Evolutionary conservation across 768 basidiomycete species (phyloP).

Genomic region (Tylopilus felleus): DNA sequence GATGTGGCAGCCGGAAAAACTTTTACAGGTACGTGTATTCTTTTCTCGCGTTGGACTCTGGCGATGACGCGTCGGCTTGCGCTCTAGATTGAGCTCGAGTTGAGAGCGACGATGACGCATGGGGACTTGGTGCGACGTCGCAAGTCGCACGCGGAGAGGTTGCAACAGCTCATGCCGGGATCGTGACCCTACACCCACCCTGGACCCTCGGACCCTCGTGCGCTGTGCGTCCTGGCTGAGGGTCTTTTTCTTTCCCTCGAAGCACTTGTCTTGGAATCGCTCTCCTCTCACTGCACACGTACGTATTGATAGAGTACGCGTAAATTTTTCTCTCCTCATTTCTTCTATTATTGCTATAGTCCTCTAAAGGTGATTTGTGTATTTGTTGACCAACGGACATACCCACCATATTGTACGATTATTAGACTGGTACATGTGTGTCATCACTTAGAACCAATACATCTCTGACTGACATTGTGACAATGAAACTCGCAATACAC

Average conservation of each 20-base stretch:
- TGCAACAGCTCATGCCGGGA: slow-evolving; percentile 41
- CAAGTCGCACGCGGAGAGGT: slow-evolving; percentile 45
- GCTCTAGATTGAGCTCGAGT: slow-evolving; percentile 52
- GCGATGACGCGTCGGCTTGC: too few species aligned
- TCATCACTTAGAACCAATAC: too few species aligned
- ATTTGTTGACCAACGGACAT: not conserved
- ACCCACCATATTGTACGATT: slow-evolving; percentile 2
- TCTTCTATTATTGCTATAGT: not conserved
- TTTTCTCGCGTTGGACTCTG: not conserved
- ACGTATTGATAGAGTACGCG: slow-evolving; percentile 11
- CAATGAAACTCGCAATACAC: not conserved
- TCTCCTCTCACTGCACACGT: not conserved
- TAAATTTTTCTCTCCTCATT: not conserved
- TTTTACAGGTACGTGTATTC: slow-evolving; percentile 64
- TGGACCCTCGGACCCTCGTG: not conserved
- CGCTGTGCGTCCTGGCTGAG: not conserved
- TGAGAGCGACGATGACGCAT: slow-evolving; percentile 51
- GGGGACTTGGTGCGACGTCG: slow-evolving; percentile 55
- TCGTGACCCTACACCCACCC: not conserved
- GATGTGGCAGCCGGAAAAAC: slow-evolving; percentile 90
- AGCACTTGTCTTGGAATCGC: not conserved
- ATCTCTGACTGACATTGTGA: not conserved
- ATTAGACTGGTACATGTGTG: not conserved
- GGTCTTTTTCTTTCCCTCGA: too few species aligned
- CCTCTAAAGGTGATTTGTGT: not conserved